Conservation (phyloP, 441 rosid genomes). For the California macrophylla region DNA sequence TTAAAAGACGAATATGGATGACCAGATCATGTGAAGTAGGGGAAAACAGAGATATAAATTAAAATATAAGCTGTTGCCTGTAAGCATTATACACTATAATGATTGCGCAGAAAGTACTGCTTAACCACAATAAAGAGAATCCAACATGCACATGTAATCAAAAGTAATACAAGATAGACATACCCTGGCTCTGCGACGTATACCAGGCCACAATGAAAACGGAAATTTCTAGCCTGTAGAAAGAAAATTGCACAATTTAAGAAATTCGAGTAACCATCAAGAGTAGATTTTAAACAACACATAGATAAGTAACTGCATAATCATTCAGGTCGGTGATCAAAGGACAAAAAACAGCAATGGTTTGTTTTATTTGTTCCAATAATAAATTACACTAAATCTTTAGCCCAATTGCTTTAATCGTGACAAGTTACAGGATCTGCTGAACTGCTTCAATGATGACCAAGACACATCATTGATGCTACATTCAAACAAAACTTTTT, state of each 20-base stretch:
- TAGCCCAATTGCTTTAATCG: neutral
- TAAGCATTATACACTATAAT: neutral
- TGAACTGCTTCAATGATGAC: neutral
- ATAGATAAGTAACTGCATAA: neutral
- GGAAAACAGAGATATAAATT: neutral
- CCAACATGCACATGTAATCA: slow-evolving; percentile 1
- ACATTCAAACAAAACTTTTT: no score
- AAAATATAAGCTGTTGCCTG: neutral
- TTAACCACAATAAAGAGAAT: neutral
- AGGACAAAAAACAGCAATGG: neutral
- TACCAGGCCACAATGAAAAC: slow-evolving; percentile 86
- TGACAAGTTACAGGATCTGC: neutral
- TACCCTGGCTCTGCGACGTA: slow-evolving; percentile 97
- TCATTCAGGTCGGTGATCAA: neutral
- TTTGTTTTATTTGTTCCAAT: neutral
- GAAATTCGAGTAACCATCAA: neutral
- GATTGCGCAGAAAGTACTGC: neutral
- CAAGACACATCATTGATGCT: neutral
- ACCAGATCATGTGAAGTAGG: neutral
- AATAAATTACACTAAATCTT: neutral
- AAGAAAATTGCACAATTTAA: slow-evolving; percentile 10
- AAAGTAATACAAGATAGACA: slow-evolving; percentile 17
- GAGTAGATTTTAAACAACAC: neutral
- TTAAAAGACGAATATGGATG: neutral
- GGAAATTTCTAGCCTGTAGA: slow-evolving; percentile 88